Evolutionary conservation across 495 filamentous ascomycete genomes (phyloP).

Genomic region (Cetradonia linearis): DNA sequence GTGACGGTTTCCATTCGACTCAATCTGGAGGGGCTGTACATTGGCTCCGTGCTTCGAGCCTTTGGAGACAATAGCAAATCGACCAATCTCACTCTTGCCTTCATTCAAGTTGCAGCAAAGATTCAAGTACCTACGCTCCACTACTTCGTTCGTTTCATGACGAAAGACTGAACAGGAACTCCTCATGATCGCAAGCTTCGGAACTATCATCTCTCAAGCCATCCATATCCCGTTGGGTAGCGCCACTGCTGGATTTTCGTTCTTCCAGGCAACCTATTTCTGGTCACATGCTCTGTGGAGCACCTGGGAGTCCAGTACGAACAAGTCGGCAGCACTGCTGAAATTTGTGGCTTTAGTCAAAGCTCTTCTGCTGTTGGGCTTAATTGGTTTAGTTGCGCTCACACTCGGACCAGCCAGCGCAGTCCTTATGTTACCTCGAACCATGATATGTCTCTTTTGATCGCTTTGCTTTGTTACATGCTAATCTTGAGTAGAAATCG

Average conservation of each 20-base stretch:
- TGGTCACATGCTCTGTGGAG: constrained; percentile 16
- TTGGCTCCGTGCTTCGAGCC: background rate
- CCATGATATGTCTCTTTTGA: constrained; percentile 3
- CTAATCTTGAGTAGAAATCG: constrained; percentile 8
- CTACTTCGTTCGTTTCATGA: no score
- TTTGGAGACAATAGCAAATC: background rate
- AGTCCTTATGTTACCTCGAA: constrained; percentile 18
- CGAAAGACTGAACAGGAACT: constrained; percentile 11
- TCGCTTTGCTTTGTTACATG: background rate
- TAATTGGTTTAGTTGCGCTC: constrained; percentile 4
- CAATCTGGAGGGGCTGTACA: constrained; percentile 14
- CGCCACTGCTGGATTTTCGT: constrained; percentile 14
- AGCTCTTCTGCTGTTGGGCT: no score
- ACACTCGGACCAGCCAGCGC: constrained; percentile 18
- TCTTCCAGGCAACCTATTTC: constrained; percentile 11
- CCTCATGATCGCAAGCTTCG: constrained; percentile 11
- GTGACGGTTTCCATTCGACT: constrained; percentile 7
- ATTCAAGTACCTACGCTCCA: constrained; percentile 9
- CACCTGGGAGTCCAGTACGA: no score
- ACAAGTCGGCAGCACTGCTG: no score
- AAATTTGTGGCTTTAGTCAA: no score
- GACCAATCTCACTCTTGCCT: constrained; percentile 10
- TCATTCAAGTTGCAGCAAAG: constrained; percentile 20
- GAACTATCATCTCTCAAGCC: background rate
- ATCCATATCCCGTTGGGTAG: constrained; percentile 12